These are phyloP conservation scores for Cladosporium velox DNA, from an alignment of 2,329 filamentous ascomycete species.

Conservation along the genomic window DNA sequence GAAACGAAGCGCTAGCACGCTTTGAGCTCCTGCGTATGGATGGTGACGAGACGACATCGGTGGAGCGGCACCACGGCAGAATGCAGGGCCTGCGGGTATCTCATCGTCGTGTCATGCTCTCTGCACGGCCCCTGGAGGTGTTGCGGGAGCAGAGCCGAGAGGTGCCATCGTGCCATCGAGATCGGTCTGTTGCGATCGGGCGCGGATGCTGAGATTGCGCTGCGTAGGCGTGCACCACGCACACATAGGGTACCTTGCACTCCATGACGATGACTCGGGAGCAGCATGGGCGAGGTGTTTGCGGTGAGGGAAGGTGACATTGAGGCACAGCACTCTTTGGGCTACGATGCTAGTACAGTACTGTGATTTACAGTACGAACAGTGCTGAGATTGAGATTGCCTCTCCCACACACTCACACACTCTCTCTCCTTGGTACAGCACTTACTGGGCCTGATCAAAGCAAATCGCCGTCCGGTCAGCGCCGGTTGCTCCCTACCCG, in stretches of 20 bases:
- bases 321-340: too few species aligned
- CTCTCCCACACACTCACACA: not conserved
- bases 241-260: not conserved
- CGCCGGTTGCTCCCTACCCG: slow-evolving; percentile 3
- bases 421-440: not conserved
- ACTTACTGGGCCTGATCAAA: not conserved
- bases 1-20: not conserved
- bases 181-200: slow-evolving; percentile 8
- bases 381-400: not conserved
- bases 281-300: too few species aligned
- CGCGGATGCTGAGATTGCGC: slow-evolving; percentile 11
- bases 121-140: not conserved
- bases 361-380: too few species aligned
- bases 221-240: not conserved
- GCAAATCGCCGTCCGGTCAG: slow-evolving; percentile 6
- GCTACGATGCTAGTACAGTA: too few species aligned
- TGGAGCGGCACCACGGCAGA: not conserved
- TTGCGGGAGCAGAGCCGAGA: slow-evolving; percentile 6
- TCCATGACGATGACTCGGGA: not conserved
- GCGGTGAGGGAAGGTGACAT: too few species aligned
- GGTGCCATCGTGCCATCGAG: slow-evolving; percentile 15
- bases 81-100: slow-evolving; percentile 2
- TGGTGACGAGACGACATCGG: slow-evolving; percentile 15
- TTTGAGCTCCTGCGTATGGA: slow-evolving; percentile 2
- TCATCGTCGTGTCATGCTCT: slow-evolving; percentile 7